Conservation (phyloP, 2,329 filamentous ascomycete genomes). For the Tolypocladium inflatum region DNA sequence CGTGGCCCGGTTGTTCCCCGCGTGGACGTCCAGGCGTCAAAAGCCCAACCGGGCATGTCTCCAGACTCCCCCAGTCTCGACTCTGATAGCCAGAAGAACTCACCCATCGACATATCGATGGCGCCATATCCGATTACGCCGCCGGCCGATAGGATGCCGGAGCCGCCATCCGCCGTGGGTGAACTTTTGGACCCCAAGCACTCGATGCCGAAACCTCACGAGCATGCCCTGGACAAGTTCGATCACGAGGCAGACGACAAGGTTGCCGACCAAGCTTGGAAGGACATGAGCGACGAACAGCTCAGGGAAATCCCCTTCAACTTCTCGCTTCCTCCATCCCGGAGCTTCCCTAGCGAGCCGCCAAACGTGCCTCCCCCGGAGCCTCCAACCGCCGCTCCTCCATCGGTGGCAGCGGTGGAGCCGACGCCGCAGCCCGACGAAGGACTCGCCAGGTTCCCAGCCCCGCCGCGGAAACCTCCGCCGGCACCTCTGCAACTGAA, state of each 20-base stretch:
- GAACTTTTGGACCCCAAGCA: constrained; percentile 47
- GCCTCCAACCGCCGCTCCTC: constrained; percentile 28
- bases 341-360: constrained; percentile 42
- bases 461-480: constrained; percentile 68
- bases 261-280: constrained; percentile 33
- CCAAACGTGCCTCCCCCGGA: constrained; percentile 44
- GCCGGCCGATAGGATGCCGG: constrained; percentile 40
- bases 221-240: constrained; percentile 48
- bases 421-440: constrained; percentile 35
- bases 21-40: constrained; percentile 13
- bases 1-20: constrained; percentile 9
- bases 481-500: constrained; percentile 72
- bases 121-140: constrained; percentile 58
- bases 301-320: constrained; percentile 40
- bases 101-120: constrained; percentile 49
- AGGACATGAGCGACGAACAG: constrained; percentile 31
- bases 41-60: constrained; percentile 3
- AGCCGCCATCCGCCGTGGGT: constrained; percentile 32
- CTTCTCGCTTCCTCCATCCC: constrained; percentile 43
- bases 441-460: constrained; percentile 40
- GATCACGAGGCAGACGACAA: constrained; percentile 45
- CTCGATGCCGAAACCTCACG: constrained; percentile 50
- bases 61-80: constrained; percentile 41
- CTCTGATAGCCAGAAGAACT: constrained; percentile 41
- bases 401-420: constrained; percentile 30